Conservation (phyloP, 1,284 basidiomycete species). For the Sanguinoderma infundibulare region DNA sequence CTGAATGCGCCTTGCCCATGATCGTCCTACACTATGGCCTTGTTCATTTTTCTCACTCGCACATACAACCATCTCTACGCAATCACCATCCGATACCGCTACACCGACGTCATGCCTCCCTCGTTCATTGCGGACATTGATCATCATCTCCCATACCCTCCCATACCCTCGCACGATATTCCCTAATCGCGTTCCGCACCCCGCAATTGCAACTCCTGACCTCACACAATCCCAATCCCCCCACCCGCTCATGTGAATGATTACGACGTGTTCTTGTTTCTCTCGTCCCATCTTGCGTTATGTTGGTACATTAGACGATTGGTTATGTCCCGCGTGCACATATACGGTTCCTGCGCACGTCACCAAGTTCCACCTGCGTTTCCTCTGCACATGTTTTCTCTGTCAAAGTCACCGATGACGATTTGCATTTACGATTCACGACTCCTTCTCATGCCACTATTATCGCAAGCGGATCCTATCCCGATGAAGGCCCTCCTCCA, state of each 20-base stretch:
- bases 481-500: neutral
- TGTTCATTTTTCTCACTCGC: neutral
- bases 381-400: neutral
- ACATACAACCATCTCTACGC: constrained; percentile 10
- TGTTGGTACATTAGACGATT: constrained; percentile 18
- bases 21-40: constrained; percentile 6
- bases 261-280: neutral
- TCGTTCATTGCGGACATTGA: neutral
- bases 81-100: neutral
- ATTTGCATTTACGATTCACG: neutral
- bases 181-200: neutral
- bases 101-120: constrained; percentile 3
- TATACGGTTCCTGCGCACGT: constrained; percentile 2
- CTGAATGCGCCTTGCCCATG: constrained; percentile 9
- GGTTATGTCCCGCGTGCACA: constrained; percentile 6
- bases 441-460: neutral
- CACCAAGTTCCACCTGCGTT: neutral
- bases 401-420: neutral
- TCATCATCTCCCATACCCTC: neutral
- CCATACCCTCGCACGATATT: constrained; percentile 1
- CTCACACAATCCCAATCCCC: neutral
- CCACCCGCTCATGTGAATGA: neutral
- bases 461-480: neutral
- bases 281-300: constrained; percentile 3
- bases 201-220: neutral